phyloP scores from a whole-genome alignment of 768 basidiomycete genomes.

The Auricularia cornea region DNA sequence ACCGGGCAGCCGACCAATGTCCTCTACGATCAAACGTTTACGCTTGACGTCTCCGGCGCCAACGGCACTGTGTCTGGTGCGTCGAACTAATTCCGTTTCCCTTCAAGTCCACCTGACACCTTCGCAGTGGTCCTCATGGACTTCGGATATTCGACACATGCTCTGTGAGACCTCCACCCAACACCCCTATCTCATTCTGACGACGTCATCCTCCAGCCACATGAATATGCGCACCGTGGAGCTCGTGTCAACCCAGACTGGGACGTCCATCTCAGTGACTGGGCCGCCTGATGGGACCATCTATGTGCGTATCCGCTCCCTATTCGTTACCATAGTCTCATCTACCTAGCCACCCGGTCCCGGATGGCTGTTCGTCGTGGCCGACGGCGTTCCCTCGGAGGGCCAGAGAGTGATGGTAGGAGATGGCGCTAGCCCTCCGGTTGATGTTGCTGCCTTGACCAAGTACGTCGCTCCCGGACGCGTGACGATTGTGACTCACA shows the following conservation, averaged over 20 bases:
- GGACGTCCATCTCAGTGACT: conserved; percentile 49
- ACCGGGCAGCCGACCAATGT: conserved; percentile 34
- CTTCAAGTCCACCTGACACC: conserved; percentile 20
- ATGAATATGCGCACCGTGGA: conserved; percentile 60
- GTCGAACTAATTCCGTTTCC: conserved; percentile 35
- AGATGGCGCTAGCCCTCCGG: conserved; percentile 47
- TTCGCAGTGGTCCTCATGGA: conserved; percentile 68
- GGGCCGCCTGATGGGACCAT: conserved; percentile 56
- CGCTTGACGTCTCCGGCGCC: conserved; percentile 48
- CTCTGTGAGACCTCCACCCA: conserved; percentile 46
- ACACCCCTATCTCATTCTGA: too few species aligned
- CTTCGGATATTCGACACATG: conserved; percentile 73
- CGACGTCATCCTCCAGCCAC: background rate
- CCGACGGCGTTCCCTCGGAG: conserved; percentile 54
- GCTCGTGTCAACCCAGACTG: conserved; percentile 47
- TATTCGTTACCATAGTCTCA: too few species aligned
- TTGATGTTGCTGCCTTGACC: conserved; percentile 2
- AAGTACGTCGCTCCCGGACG: background rate
- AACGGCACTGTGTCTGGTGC: conserved; percentile 28
- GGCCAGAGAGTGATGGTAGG: conserved; percentile 63
- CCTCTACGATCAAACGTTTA: conserved; percentile 38
- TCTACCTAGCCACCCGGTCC: conserved; percentile 66
- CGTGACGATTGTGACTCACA: background rate
- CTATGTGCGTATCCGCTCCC: too few species aligned
- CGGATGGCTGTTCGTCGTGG: conserved; percentile 64